These are phyloP conservation scores for Monilinia fructigena DNA, from an alignment of 2,329 filamentous ascomycete species.

Conservation along the genomic window DNA sequence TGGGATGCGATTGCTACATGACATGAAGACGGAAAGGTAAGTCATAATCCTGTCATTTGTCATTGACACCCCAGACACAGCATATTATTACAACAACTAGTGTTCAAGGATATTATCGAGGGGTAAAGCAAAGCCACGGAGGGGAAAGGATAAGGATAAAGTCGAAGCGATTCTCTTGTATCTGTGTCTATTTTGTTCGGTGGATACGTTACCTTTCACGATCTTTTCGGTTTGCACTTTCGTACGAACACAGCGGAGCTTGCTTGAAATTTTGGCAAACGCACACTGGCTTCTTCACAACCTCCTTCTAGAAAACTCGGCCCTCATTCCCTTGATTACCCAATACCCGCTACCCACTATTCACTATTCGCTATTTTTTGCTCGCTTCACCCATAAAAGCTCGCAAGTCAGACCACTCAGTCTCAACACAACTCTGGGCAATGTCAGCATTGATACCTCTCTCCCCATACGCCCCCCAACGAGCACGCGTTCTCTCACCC, in stretches of 20 bases:
- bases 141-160: conserved; percentile 14
- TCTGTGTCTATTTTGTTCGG: background rate
- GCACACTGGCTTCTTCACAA: background rate
- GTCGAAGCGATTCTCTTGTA: conserved; percentile 14
- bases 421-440: conserved; percentile 9
- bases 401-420: background rate
- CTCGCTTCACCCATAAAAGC: conserved; percentile 2
- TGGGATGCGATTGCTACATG: conserved; percentile 27
- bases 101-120: conserved; percentile 13
- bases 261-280: background rate
- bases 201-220: conserved; percentile 19
- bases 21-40: conserved; percentile 30
- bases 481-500: conserved; percentile 20
- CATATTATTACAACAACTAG: conserved; percentile 14
- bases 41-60: conserved; percentile 26
- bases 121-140: background rate
- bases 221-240: background rate
- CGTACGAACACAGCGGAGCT: background rate
- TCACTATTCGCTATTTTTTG: background rate
- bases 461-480: conserved; percentile 17
- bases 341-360: background rate
- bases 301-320: background rate
- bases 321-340: too few relatives aligned
- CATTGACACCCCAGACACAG: conserved; percentile 7
- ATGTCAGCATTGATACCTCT: conserved; percentile 23